Evolutionary conservation across 208 protist species (phyloP), one percentile per base, ranked within the genome.

Genomic region (Wallacemonas collosoma): DNA sequence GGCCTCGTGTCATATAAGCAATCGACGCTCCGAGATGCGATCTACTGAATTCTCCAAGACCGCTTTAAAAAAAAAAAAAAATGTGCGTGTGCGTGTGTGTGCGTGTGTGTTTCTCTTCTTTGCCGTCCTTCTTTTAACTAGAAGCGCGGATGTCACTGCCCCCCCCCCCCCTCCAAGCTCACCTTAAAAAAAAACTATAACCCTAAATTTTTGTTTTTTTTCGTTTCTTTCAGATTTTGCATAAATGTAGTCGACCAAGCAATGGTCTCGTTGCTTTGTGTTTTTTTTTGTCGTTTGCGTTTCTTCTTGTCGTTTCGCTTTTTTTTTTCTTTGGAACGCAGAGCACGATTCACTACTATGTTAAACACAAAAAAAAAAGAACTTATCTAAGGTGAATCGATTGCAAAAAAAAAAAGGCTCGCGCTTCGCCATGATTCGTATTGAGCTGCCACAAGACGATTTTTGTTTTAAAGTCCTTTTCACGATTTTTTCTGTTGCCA

Each of bases 321-420:
- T 14, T 38, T 65, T 55, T 26, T 40, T 63, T 50, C 1, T 64
- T 64, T 47, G 45, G 45, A 50, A 50, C 45, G 45, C 45, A 50
- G 26, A 26, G 26, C 26, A 26, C 26, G 26, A 26, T 26, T 26
- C 26, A 26, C 26, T 26, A 26, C 26, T 26, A 26, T 26, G 26
- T 26, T 26, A 26, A 26, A 26, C 26, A 26, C 26, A 26, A 26
- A 26, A 26, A 26, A 26, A 26, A 26, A 26, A 26, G 26, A 26
- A 26, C 26, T 26, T 26, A 26, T 26, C 26, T 26, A 26, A 26
- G 26, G 26, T 26, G 26, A 26, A 26, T 53, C 48, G 11, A 15
- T 15, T 53, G 15, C 9, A 53, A 53, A 53, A 53, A 53, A 53
- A 53, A 53, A 53, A 53, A 53, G 1, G 15, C 9, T 9, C 15